Conservation (phyloP, 768 basidiomycete genomes). For the Roridomyces roridus region DNA sequence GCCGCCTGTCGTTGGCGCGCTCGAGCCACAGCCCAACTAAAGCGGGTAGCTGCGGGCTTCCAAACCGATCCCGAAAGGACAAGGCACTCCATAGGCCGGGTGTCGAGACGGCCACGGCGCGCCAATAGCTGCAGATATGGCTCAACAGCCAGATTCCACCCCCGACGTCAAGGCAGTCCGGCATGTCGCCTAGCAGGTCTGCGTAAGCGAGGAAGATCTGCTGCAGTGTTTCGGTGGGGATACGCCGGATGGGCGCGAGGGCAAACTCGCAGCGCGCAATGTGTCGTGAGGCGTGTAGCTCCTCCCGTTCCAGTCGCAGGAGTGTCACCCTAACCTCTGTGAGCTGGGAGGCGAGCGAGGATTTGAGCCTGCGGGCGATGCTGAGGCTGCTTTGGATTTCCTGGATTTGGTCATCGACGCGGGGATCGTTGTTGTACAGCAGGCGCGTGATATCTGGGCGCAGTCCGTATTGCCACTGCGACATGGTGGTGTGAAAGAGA, state of each 20-base stretch:
- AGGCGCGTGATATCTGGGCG: not conserved
- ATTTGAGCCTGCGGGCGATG: not conserved
- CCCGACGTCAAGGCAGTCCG: not conserved
- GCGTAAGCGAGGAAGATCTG: not conserved
- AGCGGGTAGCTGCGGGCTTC: not conserved
- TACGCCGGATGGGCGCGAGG: constrained; percentile 6
- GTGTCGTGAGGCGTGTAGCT: not conserved
- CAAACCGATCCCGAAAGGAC: not conserved
- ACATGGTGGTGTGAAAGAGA: too few species aligned
- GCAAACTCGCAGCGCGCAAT: not conserved
- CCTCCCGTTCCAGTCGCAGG: constrained; percentile 10
- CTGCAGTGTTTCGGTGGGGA: not conserved
- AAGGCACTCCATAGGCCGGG: not conserved
- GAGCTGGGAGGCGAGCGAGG: not conserved
- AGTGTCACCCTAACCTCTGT: constrained; percentile 2
- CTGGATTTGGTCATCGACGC: constrained; percentile 3
- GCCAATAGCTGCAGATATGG: constrained; percentile 7
- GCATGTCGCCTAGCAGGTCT: not conserved
- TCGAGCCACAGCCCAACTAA: not conserved
- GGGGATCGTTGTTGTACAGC: constrained; percentile 7
- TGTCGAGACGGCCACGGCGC: not conserved
- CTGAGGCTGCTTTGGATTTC: not conserved
- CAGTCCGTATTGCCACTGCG: too few species aligned
- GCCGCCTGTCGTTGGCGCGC: not conserved
- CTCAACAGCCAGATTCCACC: constrained; percentile 1